Conservation (phyloP, 106 monocot species). For the Cymbidium sinense region DNA sequence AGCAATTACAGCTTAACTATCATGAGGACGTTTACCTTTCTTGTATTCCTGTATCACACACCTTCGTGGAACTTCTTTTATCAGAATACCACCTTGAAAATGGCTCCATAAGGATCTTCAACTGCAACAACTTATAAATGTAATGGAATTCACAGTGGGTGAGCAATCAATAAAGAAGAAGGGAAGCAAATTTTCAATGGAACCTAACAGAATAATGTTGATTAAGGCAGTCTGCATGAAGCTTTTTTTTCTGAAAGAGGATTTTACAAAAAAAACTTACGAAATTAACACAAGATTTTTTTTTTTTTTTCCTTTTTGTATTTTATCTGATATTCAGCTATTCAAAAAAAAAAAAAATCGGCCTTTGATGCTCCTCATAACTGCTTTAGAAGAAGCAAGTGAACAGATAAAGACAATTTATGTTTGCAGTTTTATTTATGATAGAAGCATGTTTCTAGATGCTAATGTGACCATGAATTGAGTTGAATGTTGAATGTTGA, state of each 20-base stretch:
- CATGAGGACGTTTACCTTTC: conserved; percentile 55
- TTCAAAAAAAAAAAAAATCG: neutral
- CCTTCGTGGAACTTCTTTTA: conserved; percentile 28
- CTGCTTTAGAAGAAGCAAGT: too few relatives aligned
- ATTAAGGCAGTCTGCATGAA: neutral
- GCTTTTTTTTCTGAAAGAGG: neutral
- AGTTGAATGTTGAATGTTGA: too few relatives aligned
- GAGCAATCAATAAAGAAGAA: neutral
- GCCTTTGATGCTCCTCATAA: neutral
- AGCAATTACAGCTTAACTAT: neutral
- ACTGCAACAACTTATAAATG: conserved; percentile 34
- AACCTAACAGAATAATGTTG: neutral
- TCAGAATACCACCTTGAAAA: conserved; percentile 39
- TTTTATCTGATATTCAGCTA: neutral
- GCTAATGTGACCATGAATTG: too few relatives aligned
- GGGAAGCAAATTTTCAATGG: neutral
- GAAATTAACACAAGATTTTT: neutral
- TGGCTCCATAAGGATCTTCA: conserved; percentile 73
- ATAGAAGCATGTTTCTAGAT: too few relatives aligned
- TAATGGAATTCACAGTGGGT: neutral
- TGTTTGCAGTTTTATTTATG: too few relatives aligned
- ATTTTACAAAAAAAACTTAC: neutral
- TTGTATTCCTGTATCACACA: conserved; percentile 35
- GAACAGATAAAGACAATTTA: too few relatives aligned
- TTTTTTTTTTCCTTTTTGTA: neutral